phyloP scores from a whole-genome alignment of 2,329 filamentous ascomycete genomes.

The Fusarium foetens region DNA sequence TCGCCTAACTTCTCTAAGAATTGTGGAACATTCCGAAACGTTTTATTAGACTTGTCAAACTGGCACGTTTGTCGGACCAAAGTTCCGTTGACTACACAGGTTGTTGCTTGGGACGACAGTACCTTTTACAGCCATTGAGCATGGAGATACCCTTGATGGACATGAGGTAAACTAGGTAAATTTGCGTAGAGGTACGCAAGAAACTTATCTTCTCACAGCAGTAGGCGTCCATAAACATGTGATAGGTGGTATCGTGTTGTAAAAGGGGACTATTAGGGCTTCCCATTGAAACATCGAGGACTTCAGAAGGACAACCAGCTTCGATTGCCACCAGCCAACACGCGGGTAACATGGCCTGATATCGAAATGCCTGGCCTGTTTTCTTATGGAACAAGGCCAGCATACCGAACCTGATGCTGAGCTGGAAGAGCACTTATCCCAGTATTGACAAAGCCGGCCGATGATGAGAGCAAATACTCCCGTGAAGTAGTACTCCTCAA shows the following conservation, averaged over 20 bases:
- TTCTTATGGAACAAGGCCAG: neutral
- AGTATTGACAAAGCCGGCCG: neutral
- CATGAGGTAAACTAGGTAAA: neutral
- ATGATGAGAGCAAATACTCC: neutral
- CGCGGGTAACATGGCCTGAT: accelerated
- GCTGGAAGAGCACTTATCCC: neutral
- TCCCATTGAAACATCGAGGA: neutral
- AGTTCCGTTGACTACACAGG: conserved; percentile 42
- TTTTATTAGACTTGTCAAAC: neutral
- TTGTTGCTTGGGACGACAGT: neutral
- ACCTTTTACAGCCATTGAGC: neutral
- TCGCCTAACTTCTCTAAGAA: neutral
- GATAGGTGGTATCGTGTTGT: neutral
- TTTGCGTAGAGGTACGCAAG: neutral
- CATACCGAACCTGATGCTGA: neutral
- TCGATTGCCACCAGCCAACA: no score
- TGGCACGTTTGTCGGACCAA: conserved; percentile 55
- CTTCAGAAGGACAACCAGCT: neutral
- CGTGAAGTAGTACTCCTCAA: neutral
- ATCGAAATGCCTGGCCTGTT: neutral
- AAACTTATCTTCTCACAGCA: neutral
- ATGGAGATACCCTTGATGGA: neutral
- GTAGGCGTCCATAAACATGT: neutral
- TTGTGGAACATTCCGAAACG: neutral
- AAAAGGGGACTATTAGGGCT: neutral